phyloP scores from a whole-genome alignment of 202 grass and related monocot species.

The Hordeum pubiflorum region DNA sequence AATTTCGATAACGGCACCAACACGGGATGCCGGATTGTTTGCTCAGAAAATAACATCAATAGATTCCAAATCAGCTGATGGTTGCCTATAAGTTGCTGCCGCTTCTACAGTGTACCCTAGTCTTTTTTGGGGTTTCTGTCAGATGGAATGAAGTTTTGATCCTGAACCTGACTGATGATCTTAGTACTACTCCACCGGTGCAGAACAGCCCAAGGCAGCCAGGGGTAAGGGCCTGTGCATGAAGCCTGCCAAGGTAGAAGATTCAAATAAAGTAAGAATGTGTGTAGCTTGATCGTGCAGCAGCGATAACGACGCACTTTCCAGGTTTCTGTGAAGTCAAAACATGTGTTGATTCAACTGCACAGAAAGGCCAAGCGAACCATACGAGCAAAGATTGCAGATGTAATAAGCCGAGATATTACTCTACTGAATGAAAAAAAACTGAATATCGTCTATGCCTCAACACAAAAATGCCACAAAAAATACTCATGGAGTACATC shows the following conservation, averaged over 20 bases:
- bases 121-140: slow-evolving; percentile 36
- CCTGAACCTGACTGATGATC: slow-evolving; percentile 59
- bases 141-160: slow-evolving; percentile 36
- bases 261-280: not conserved
- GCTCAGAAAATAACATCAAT: not conserved
- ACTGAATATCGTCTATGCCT: too few species aligned
- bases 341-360: not conserved
- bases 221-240: slow-evolving; percentile 78
- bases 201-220: slow-evolving; percentile 70
- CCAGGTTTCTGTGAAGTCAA: not conserved
- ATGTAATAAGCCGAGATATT: not conserved
- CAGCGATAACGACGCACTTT: not conserved
- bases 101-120: not conserved
- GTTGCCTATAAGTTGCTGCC: not conserved
- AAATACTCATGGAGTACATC: too few species aligned
- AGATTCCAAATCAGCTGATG: not conserved
- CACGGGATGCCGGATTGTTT: not conserved
- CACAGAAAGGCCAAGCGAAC: not conserved
- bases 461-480: too few species aligned
- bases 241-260: slow-evolving; percentile 42
- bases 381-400: not conserved
- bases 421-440: too few species aligned
- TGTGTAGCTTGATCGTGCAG: not conserved
- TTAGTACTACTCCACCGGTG: slow-evolving; percentile 64
- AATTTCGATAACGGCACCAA: not conserved